phyloP scores from a whole-genome alignment of 2,329 filamentous ascomycete genomes.

The Scolecobasidium constrictum region DNA sequence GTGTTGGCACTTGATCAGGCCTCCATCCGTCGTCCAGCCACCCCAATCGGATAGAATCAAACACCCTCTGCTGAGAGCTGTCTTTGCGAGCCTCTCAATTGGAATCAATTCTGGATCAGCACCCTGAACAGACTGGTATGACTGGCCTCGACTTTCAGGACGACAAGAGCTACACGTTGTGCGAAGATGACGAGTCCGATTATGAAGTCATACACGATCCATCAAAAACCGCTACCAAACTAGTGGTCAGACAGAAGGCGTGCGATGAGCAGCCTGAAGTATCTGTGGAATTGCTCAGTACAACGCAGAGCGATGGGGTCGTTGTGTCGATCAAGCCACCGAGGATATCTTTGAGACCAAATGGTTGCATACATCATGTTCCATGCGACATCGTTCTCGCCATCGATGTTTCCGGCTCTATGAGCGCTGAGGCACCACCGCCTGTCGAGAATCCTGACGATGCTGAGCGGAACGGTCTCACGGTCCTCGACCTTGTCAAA shows the following conservation, averaged over 20 bases:
- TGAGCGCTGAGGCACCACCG: conserved; percentile 37
- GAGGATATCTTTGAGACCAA: conserved; percentile 17
- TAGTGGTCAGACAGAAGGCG: not conserved
- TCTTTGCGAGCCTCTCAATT: conserved; percentile 27
- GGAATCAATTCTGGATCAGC: conserved; percentile 20
- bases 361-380: conserved; percentile 19
- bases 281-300: conserved; percentile 8
- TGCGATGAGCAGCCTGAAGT: not conserved
- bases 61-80: too few species aligned
- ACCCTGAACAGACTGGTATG: conserved; percentile 11
- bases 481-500: conserved; percentile 48
- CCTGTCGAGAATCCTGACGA: conserved; percentile 23
- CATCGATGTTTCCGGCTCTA: conserved; percentile 51
- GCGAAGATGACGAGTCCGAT: conserved; percentile 17
- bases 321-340: conserved; percentile 39
- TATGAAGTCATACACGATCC: conserved; percentile 16
- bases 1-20: too few species aligned
- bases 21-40: too few species aligned
- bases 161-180: conserved; percentile 13
- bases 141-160: conserved; percentile 16
- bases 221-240: conserved; percentile 14
- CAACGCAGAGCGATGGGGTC: conserved; percentile 24
- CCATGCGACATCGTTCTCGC: conserved; percentile 52
- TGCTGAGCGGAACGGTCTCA: conserved; percentile 39
- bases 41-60: too few species aligned